Base-by-base conservation (phyloP, 2,329 filamentous ascomycete genomes). In the Xylaria sp. region DNA sequence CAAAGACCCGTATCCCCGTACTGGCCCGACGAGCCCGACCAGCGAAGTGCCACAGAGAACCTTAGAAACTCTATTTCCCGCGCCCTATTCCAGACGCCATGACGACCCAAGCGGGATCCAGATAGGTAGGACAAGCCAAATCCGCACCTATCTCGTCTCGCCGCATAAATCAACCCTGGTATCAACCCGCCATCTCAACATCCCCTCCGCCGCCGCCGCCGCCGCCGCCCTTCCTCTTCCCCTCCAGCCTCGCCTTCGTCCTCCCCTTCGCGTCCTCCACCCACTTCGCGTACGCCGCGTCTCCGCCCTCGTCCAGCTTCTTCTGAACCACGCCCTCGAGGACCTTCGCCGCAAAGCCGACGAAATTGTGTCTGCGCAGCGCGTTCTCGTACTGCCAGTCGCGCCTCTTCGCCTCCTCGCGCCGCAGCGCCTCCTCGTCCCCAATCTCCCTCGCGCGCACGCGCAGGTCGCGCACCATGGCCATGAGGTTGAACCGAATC, bases 311-410 rank as follows among this genome's bases (percentile, higher is more conserved):
- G 68, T 85, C 83, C 48, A 97, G 78, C 84, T 97, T 97, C 69
- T 83, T 80, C 71, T 82, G 85, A n/a, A 93, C 92, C 3, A 98
- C 95, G 0, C 90, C 92, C 84, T 96, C 97, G 74, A 97, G 83
- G 69, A 98, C 85, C 83, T 98, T 94, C 12, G 93, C 94, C 2
- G 95, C 92, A 76, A 99, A 98, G 0, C 94, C 95, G 0, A 99
- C 93, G 83, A 99, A 99, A 81, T 99, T 99, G 81, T 97, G 95
- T 75, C 92, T 85, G 69, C 96, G 84, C 76, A 99, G 84, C 11
- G 94, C 92, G 81, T 99, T 99, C 86, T 99, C 96, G 86, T 96
- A 98, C 78, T 90, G 87, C 96, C 96, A 99, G 71, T 90, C 92
- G 66, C 86, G 86, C 61, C 96, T 86, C 88, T 97, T 97, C 77